Evolutionary conservation across 2,329 filamentous ascomycete species (phyloP).

Genomic region (Colletotrichum ledebouriae): DNA sequence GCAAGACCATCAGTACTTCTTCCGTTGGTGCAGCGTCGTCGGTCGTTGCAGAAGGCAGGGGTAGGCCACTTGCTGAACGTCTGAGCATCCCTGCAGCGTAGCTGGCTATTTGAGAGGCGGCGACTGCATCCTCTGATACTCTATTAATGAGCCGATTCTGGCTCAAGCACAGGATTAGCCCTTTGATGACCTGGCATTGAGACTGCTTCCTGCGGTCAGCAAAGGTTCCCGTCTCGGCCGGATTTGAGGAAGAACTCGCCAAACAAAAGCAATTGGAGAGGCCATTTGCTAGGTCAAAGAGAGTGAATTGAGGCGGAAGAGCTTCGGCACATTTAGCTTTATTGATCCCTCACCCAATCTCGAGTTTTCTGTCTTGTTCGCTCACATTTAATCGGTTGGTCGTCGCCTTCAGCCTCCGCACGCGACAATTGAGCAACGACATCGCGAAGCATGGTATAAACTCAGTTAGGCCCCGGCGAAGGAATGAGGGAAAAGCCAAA

Average conservation of each 20-base stretch:
- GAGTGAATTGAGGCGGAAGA: constrained; percentile 9
- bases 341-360: too few species aligned
- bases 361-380: too few species aligned
- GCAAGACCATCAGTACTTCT: constrained; percentile 6
- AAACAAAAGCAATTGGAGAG: constrained; percentile 9
- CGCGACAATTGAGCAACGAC: neutral
- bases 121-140: constrained; percentile 5
- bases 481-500: neutral
- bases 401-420: too few species aligned
- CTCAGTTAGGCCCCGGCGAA: neutral
- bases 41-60: neutral
- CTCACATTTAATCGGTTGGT: too few species aligned
- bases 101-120: constrained; percentile 12
- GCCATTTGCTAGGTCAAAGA: constrained; percentile 10
- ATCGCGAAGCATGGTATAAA: neutral
- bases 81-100: neutral
- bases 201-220: constrained; percentile 1
- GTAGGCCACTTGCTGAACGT: neutral
- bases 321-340: constrained; percentile 9
- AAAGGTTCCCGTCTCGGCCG: neutral
- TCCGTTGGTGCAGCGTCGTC: constrained; percentile 6
- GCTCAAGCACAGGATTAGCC: constrained; percentile 18
- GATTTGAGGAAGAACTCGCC: constrained; percentile 1
- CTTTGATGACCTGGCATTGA: constrained; percentile 7
- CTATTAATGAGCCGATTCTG: constrained; percentile 2